Evolutionary conservation across 805 yeast species (phyloP), one percentile per base, ranked within the genome.

Genomic region (Yamadazyma sp.): DNA sequence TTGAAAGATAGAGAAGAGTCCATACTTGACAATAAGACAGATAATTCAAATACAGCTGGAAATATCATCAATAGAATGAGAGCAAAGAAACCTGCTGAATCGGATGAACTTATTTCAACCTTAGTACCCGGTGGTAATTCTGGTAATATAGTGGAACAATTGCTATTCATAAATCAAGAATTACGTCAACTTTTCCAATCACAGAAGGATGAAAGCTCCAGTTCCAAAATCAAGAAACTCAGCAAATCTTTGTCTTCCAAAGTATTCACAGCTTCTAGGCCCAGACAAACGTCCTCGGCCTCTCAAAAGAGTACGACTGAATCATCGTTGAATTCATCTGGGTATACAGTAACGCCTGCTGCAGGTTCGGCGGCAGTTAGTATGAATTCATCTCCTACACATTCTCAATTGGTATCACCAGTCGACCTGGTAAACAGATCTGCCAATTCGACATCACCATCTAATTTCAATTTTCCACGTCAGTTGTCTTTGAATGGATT

Each of bases 401-500:
- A 31, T 21, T 34, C 43, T 11, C 24, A 26, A 12, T 9, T 36
- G n/a, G 22, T 27, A 7, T 25, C 42, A n/a, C 36, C 39, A 7
- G 30, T 22, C 15, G 36, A 23, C 2, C 35, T 31, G 35, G 7
- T 31, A 2, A 20, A 19, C 8, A 16, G 38, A n/a, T 40, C 44
- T 2, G 9, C 9, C 5, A 28, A 33, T 7, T 30, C 48, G 14
- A 23, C 34, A 13, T 30, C 40, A 4, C 44, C 43, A 9, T 30
- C 25, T 10, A 42, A 38, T 28, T 20, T 51, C 16, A 31, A 40
- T 24, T 43, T 65, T 13, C 73, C 73, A 0, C 48, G 58, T 11
- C 60, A 60, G 1, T 46, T 66, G 12, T 57, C 70, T 1, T 36
- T 61, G 1, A 44, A 47, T 26, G 62, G 62, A 1, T 45, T 67